These are phyloP conservation scores for Encephalitozoon intestinalis DNA, from an alignment of 371 early-diverging fungal genomes.

Conservation along the genomic window DNA sequence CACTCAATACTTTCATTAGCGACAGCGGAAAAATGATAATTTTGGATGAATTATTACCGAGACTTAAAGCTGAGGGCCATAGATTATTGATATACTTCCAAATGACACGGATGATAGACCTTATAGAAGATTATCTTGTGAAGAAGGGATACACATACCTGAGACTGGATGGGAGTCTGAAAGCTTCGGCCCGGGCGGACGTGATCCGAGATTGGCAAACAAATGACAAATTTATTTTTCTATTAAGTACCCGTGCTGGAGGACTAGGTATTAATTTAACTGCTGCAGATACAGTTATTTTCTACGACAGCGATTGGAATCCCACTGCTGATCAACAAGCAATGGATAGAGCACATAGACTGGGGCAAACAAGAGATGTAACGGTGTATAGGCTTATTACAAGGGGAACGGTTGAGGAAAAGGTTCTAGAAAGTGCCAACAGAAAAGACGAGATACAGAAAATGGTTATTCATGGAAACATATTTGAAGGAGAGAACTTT, in stretches of 20 bases:
- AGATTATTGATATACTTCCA: conserved; percentile 91
- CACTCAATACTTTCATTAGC: conserved; percentile 70
- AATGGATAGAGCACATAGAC: conserved; percentile 61
- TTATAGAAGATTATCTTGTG: conserved; percentile 68
- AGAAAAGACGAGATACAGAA: conserved; percentile 90
- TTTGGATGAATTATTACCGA: conserved; percentile 73
- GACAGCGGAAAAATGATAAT: conserved; percentile 84
- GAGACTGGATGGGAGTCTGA: conserved; percentile 86
- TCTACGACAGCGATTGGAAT: conserved; percentile 62
- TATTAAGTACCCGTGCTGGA: conserved; percentile 74
- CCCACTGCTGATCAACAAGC: conserved; percentile 62
- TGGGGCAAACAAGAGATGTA: conserved; percentile 61
- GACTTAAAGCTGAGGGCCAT: conserved; percentile 78
- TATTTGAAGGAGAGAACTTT: conserved; percentile 48
- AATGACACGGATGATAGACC: conserved; percentile 92
- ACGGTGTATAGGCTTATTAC: conserved; percentile 60
- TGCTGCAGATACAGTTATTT: conserved; percentile 62
- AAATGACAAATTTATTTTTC: conserved; percentile 69
- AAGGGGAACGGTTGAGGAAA: conserved; percentile 59
- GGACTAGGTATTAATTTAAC: conserved; percentile 62
- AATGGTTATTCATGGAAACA: conserved; percentile 78
- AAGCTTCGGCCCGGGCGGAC: conserved; percentile 75
- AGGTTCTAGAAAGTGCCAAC: conserved; percentile 76
- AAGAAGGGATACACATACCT: conserved; percentile 64
- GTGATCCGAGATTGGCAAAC: conserved; percentile 68